These are phyloP conservation scores for Paramecium primaurelia DNA, from an alignment of 73 alveolate genomes.

Conservation along the genomic window DNA sequence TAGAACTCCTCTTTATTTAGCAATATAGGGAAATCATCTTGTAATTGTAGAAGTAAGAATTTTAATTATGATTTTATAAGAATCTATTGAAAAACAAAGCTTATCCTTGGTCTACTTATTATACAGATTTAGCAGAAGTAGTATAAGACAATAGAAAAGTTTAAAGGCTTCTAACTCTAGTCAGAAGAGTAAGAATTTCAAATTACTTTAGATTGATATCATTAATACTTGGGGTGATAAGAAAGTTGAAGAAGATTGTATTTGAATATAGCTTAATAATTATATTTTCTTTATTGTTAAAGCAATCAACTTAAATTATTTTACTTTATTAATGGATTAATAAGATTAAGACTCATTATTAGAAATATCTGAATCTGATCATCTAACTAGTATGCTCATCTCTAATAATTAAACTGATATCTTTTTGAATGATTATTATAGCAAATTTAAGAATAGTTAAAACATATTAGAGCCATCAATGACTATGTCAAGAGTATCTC, in stretches of 20 bases:
- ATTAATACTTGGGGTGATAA: slow-evolving; percentile 12
- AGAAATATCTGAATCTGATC: background rate
- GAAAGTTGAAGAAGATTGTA: background rate
- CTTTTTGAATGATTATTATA: background rate
- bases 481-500: background rate
- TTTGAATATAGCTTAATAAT: background rate
- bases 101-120: slow-evolving; percentile 13
- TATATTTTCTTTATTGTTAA: background rate
- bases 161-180: background rate
- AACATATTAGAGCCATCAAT: background rate
- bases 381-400: background rate
- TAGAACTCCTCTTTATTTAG: slow-evolving; percentile 28
- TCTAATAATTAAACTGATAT: background rate
- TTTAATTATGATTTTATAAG: background rate
- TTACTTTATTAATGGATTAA: background rate
- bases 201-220: background rate
- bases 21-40: background rate
- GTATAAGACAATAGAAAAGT: background rate
- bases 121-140: slow-evolving; percentile 21
- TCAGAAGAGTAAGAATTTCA: background rate
- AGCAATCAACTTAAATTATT: background rate
- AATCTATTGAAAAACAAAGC: background rate
- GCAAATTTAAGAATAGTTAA: background rate
- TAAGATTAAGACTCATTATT: background rate
- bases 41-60: background rate